Evolutionary conservation across 177 flowering plant species (phyloP), one percentile per base, ranked within the genome.

Genomic region (Vitis hybrid): DNA sequence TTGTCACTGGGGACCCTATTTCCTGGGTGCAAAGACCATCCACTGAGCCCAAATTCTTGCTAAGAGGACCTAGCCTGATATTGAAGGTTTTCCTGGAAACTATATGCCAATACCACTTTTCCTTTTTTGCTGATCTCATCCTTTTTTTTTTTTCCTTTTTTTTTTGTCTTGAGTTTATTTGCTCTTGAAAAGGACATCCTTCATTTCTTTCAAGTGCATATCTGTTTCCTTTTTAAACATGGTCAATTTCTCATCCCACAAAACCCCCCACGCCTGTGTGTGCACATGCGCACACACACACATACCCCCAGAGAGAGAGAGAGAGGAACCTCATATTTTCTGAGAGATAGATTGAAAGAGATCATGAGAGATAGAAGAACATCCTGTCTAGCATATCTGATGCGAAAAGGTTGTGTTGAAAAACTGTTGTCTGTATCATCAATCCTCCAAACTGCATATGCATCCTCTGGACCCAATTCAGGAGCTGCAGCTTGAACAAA

Each of bases 371-470:
- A 89, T 60, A 96, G 75, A 69, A 84, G 89, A 70, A 96, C 80
- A 88, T 96, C 98, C 88, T 96, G 99, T 78, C 93, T 92, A 9
- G 95, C 94, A 84, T 96, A 96, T 80, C 86, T 93, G 66, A 96
- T 96, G 75, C 91, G 83, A 69, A 96, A 96, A 79, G 99, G 98
- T 82, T 91, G 98, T n/a, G 97, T 88, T 19, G 79, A 86, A 74
- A 96, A 96, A 79, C 98, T 93, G 75, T 93, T 90, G 70, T 93
- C 99, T 7, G 77, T 67, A 78, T 96, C 99, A 81, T 92, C 89
- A 71, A 96, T 93, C 76, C 84, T 93, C 99, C 99, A 96, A 57
- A 89, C 83, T 34, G 92, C 97, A 68, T 60, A 69, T 34, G 76
- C 68, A 68, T 87, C 87, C 74, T 81, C 92, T 61, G 86, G 49